A percentile compares a stretch with the other conserved stretches of the same genome.
Evolutionary conservation across 2,329 filamentous ascomycete species (phyloP).

Genomic region (Botrytis fragariae): DNA sequence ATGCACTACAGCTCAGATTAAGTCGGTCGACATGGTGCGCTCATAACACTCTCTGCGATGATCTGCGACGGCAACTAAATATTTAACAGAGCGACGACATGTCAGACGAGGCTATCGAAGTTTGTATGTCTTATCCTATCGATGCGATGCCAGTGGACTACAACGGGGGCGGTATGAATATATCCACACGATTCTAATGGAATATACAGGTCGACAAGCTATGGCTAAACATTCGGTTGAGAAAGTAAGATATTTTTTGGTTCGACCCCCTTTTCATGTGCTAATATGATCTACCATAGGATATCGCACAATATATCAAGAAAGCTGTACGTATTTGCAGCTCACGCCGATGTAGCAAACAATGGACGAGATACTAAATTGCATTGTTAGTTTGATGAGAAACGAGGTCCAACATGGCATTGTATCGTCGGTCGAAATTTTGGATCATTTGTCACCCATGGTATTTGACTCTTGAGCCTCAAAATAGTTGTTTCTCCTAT

Average conservation of each 20-base stretch:
- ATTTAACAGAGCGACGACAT: constrained; percentile 84
- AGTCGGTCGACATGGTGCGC: constrained; percentile 96
- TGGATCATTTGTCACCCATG: constrained; percentile 95
- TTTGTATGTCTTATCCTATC: constrained; percentile 62
- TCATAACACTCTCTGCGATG: not conserved
- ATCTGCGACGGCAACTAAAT: constrained; percentile 26
- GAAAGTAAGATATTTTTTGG: constrained; percentile 50
- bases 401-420: constrained; percentile 98
- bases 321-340: constrained; percentile 62
- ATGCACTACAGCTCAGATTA: constrained; percentile 73
- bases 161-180: not conserved
- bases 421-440: constrained; percentile 99
- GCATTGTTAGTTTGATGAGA: constrained; percentile 78
- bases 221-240: constrained; percentile 72
- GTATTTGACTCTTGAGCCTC: not conserved
- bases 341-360: not conserved
- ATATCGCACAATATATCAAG: constrained; percentile 95
- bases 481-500: not conserved
- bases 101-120: constrained; percentile 92
- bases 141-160: constrained; percentile 51
- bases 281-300: constrained; percentile 50
- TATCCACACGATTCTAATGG: constrained; percentile 2
- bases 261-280: constrained; percentile 12
- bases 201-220: constrained; percentile 60
- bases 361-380: not conserved